These are phyloP conservation scores for Angophora floribunda DNA, from an alignment of 345 rosid species.

Conservation along the genomic window DNA sequence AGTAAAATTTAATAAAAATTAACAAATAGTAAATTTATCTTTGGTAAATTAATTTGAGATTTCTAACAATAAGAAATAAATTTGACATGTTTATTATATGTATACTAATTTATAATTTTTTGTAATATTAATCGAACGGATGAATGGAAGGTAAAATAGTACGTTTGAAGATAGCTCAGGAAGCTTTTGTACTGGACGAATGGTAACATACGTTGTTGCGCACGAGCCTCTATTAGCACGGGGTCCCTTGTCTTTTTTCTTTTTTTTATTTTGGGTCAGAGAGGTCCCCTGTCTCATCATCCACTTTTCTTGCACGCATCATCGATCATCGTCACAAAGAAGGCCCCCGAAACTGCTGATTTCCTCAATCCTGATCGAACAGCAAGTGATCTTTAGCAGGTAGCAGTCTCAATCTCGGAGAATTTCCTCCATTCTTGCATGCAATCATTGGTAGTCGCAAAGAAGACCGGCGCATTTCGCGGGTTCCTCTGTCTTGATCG, in stretches of 20 bases:
- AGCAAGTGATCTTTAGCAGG: background rate
- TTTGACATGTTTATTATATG: too few species aligned
- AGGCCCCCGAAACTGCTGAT: background rate
- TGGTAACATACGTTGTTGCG: background rate
- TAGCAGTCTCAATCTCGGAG: background rate
- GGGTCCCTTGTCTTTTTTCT: background rate
- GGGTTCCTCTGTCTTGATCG: background rate
- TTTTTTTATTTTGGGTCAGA: too few species aligned
- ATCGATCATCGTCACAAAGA: background rate
- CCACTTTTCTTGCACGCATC: background rate
- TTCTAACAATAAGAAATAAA: too few species aligned
- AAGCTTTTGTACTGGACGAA: background rate
- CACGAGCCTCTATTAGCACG: background rate
- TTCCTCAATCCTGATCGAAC: background rate
- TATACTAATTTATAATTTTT: too few species aligned
- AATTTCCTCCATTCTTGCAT: background rate
- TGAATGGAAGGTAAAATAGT: too few species aligned
- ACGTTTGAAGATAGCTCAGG: background rate
- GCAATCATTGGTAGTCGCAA: background rate
- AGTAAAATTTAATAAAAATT: background rate
- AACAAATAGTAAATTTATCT: fast-evolving
- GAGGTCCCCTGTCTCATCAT: background rate
- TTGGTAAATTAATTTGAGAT: fast-evolving
- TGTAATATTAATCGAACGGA: too few species aligned
- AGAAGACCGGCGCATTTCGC: background rate